Percentiles rank a stretch among this genome's conserved stretches.
phyloP scores from a whole-genome alignment of 768 basidiomycete species.

The Cyclocybe aegerita region DNA sequence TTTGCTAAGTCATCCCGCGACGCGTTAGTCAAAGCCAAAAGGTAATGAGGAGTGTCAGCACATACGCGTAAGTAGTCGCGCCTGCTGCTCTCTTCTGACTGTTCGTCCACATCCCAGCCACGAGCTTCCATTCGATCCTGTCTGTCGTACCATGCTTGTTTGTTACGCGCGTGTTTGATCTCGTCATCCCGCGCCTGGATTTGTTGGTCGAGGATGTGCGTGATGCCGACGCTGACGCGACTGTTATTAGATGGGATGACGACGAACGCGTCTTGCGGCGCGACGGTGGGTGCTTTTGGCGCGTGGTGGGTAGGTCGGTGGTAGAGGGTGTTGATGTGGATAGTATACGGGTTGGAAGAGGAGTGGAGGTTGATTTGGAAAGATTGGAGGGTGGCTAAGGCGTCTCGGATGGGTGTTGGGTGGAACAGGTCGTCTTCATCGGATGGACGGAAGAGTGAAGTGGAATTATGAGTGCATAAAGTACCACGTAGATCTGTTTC shows the following conservation, averaged over 20 bases:
- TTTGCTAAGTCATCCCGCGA: neutral
- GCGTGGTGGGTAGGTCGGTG: slow-evolving; percentile 14
- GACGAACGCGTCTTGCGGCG: slow-evolving; percentile 20
- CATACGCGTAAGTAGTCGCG: neutral
- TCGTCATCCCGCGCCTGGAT: slow-evolving; percentile 14
- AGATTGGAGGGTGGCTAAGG: slow-evolving; percentile 28
- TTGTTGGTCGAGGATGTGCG: slow-evolving; percentile 13
- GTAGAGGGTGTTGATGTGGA: slow-evolving; percentile 28
- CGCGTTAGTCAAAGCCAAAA: neutral
- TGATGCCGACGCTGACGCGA: slow-evolving; percentile 19
- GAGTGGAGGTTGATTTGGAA: slow-evolving; percentile 27
- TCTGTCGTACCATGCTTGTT: slow-evolving; percentile 24
- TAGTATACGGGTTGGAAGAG: slow-evolving; percentile 28
- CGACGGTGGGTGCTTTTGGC: slow-evolving; percentile 5
- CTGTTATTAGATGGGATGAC: slow-evolving; percentile 17
- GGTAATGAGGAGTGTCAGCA: neutral
- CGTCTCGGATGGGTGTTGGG: slow-evolving; percentile 36
- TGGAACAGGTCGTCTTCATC: slow-evolving; percentile 34
- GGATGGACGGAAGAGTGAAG: slow-evolving; percentile 26
- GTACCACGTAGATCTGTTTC: slow-evolving; percentile 51
- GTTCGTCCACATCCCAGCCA: neutral
- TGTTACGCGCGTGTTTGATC: slow-evolving; percentile 19
- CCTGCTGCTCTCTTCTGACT: neutral
- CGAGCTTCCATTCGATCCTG: slow-evolving; percentile 15
- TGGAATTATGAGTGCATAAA: slow-evolving; percentile 28